Evolutionary conservation across 352 stramenopile genomes (phyloP), one percentile per base, ranked within the genome.

Genomic region (Phytophthora litchii): DNA sequence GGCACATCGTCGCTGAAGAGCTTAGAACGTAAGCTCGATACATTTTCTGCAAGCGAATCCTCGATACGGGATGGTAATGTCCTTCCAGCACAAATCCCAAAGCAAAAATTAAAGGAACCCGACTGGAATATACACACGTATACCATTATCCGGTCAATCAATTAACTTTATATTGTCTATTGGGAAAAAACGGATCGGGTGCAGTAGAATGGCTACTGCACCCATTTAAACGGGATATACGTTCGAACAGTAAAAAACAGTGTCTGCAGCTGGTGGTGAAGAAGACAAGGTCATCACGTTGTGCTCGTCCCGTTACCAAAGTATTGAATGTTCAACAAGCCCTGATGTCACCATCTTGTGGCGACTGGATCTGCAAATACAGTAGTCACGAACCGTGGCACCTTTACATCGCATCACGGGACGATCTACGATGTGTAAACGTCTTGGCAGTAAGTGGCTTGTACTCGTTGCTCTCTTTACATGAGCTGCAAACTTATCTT

Each of bases 31-130:
- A n/a, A n/a, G n/a, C n/a, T n/a, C n/a, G n/a, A n/a, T n/a, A n/a
- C n/a, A n/a, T n/a, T n/a, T n/a, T n/a, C n/a, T n/a, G n/a, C n/a
- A n/a, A 27, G 23, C 23, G 23, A 27, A 27, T 27, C 23, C 3
- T 27, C 23, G 5, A 27, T 36, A 27, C n/a, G 19, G 34, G 43
- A 67, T 67, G 50, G n/a, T n/a, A n/a, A n/a, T 42, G 50, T 5
- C 13, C 32, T 58, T 19, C 11, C 29, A 44, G 29, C 3, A 34
- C 42, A 43, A 32, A 42, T 55, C 54, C 49, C 49, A 31, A 49
- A 12, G 56, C 38, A 64, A 64, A 64, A 59, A 47, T 53, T 51
- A 50, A 27, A 34, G 10, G 25, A 47, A 27, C 3, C 23, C 23
- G 5, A 27, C 23, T 27, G 3, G 23, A 27, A 27, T 27, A 27